phyloP scores from a whole-genome alignment of 2,329 filamentous ascomycete species.

The Penicillium occitanis region DNA sequence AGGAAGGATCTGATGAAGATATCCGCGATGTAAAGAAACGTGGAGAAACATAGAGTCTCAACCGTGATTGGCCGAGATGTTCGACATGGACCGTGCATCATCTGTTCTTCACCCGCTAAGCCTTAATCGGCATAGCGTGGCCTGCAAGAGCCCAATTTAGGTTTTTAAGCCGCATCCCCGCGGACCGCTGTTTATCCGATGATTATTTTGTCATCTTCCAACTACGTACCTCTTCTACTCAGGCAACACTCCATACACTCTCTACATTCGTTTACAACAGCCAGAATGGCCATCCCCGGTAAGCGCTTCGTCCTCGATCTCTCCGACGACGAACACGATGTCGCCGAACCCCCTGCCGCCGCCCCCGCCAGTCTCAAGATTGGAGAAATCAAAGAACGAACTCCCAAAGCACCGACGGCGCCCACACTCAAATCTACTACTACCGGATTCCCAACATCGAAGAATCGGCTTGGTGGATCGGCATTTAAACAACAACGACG shows the following conservation, averaged over 20 bases:
- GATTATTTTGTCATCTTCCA: not conserved
- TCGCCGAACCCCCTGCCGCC: constrained; percentile 25
- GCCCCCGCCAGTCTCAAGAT: constrained; percentile 48
- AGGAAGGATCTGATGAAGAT: not conserved
- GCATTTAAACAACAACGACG: constrained; percentile 71
- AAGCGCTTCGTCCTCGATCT: constrained; percentile 63
- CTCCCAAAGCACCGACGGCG: constrained; percentile 47
- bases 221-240: not conserved
- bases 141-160: constrained; percentile 32
- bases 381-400: constrained; percentile 77
- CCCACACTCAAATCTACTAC: constrained; percentile 59
- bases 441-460: constrained; percentile 81
- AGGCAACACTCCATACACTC: not conserved
- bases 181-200: constrained; percentile 6
- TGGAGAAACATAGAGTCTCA: not conserved
- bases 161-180: constrained; percentile 41
- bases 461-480: constrained; percentile 70
- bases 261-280: too few species aligned
- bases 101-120: constrained; percentile 24
- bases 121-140: constrained; percentile 22
- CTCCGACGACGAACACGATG: constrained; percentile 51
- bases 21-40: not conserved
- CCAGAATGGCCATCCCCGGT: constrained; percentile 55
- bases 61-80: constrained; percentile 13
- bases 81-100: constrained; percentile 18